Base-by-base conservation (phyloP, 805 yeast genomes). In the Danielia reshetovae region DNA sequence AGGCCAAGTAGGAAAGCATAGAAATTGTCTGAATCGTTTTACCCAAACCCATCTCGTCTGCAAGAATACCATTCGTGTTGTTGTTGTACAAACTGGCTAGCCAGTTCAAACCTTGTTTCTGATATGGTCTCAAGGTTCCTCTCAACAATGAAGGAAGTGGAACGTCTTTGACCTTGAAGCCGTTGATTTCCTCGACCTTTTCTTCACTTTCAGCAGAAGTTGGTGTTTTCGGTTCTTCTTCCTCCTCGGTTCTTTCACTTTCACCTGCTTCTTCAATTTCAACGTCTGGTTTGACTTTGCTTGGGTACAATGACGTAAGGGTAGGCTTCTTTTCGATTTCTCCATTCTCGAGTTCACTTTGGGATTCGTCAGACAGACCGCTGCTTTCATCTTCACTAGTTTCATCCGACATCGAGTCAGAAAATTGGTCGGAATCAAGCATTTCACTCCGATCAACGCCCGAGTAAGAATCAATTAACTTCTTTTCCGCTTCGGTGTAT, bases 11-110 rank as follows among this genome's bases (percentile, higher is more conserved):
- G 0, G 94, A 72, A 13, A 93, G 62, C 27, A 93, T 61, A 0
- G 97, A 77, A 34, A 93, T 93, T 0, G 98, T 93, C 57, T 93
- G 99, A 39, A 93, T 90, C 0, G 99, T 93, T 56, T 93, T 93
- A 46, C 94, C 98, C 27, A 93, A 71, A 36, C 99, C 99, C 99
- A 93, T 93, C 57, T 93, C 99, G 60, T 93, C 99, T 1, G 99
- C 99, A 30, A 93, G 70, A 33, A 93, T 93, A 44, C 99, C 98
- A 57, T 93, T 93, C 4, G 97, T 93, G 37, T 85, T 79, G 52
- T 86, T 86, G 55, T 86, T 86, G 63, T 89, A 90, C 38, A 93
- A 65, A 29, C 96, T 87, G 1, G 96, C 97, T 31, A 93, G 65
- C 99, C 99, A 93, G 48, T 93, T 94, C 24, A 93, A 70, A 40